A percentile compares a stretch with the other conserved stretches of the same genome.
These are phyloP conservation scores for Solanum stenotomum DNA, from an alignment of 257 asterid species.

Conservation along the genomic window DNA sequence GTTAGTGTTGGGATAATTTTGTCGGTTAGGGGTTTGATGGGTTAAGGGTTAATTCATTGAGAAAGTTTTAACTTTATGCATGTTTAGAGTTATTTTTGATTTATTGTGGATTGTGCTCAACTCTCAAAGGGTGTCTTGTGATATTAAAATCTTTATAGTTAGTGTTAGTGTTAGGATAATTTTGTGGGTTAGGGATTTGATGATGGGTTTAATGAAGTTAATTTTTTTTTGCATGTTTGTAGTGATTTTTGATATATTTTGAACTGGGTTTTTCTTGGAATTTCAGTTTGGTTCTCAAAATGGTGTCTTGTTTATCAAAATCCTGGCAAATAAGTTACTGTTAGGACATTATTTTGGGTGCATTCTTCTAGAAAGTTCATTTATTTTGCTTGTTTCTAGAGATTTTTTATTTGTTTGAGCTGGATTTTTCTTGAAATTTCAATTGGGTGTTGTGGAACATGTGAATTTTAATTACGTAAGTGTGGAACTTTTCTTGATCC, in stretches of 20 bases:
- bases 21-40: background rate
- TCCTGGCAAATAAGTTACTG: background rate
- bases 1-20: background rate
- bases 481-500: background rate
- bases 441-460: background rate
- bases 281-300: constrained; percentile 3
- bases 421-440: constrained; percentile 5
- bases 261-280: background rate
- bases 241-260: background rate
- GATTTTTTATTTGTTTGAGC: constrained; percentile 7
- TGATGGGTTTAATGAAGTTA: background rate
- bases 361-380: background rate
- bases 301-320: background rate
- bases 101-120: background rate
- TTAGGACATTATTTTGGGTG: background rate
- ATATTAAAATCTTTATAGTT: constrained; percentile 3
- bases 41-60: background rate
- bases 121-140: constrained; percentile 1
- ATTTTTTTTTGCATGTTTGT: background rate
- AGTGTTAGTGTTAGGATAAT: background rate
- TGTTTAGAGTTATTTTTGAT: background rate
- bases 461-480: background rate
- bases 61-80: background rate
- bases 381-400: background rate
- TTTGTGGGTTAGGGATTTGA: background rate